Conservation (phyloP, 495 filamentous ascomycete genomes). For the Penicillium maclennaniae region DNA sequence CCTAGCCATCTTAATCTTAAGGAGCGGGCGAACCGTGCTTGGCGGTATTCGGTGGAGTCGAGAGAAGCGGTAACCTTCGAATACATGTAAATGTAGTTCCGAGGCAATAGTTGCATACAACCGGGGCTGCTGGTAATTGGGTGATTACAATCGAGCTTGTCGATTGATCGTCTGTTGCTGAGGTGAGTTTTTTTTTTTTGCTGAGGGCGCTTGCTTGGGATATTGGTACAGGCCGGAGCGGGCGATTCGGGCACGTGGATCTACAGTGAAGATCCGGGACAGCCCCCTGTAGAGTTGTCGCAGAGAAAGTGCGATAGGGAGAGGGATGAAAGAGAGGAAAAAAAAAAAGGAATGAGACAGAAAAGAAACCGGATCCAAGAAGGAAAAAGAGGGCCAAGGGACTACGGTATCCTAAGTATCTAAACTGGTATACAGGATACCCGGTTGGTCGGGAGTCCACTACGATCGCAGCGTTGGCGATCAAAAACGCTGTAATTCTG, state of each 20-base stretch:
- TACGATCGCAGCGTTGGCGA: neutral
- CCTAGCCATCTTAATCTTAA: conserved; percentile 39
- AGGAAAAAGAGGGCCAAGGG: neutral
- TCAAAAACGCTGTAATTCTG: conserved; percentile 4
- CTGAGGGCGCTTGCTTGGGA: neutral
- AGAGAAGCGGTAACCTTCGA: conserved; percentile 25
- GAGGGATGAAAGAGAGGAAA: neutral
- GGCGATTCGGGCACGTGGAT: conserved; percentile 12
- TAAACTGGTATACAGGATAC: conserved; percentile 11
- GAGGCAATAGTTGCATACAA: conserved; percentile 12
- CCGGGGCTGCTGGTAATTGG: neutral
- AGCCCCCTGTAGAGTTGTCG: neutral
- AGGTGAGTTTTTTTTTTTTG: neutral
- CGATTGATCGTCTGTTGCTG: neutral
- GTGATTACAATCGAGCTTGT: neutral
- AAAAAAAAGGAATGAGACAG: conserved; percentile 3
- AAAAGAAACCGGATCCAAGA: conserved; percentile 5
- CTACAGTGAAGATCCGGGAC: neutral
- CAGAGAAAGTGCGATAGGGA: neutral
- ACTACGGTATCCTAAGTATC: neutral
- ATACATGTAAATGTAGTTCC: conserved; percentile 32
- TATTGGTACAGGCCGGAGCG: neutral
- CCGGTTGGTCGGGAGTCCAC: neutral
- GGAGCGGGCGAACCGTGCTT: conserved; percentile 38
- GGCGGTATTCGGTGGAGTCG: conserved; percentile 31